Evolutionary conservation across 148 eudicot species (phyloP).

Genomic region (Persicaria maculosa): DNA sequence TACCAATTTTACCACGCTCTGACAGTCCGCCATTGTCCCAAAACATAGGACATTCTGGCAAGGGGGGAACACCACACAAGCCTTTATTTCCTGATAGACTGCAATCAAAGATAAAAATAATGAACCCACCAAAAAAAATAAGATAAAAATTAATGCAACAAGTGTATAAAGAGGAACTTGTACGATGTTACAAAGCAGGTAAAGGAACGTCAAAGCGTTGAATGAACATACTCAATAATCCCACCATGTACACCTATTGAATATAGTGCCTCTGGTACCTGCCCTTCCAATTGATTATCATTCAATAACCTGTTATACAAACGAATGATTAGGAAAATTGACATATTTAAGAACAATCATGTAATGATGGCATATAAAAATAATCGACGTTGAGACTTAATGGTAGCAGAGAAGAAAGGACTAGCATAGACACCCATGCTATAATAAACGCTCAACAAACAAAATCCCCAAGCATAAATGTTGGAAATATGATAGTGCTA

Average conservation of each 20-base stretch:
- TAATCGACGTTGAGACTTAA: no score
- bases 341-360: neutral
- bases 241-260: conserved; percentile 97
- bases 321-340: neutral
- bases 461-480: no score
- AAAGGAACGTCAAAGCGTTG: neutral
- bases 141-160: no score
- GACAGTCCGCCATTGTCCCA: conserved; percentile 56
- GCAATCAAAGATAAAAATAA: conserved; percentile 9
- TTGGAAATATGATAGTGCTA: no score
- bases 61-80: conserved; percentile 62
- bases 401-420: neutral
- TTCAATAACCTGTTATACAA: conserved; percentile 54
- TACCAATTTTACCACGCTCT: conserved; percentile 54
- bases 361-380: no score
- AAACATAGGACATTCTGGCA: conserved; percentile 67
- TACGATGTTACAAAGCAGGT: conserved; percentile 16
- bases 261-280: conserved; percentile 80
- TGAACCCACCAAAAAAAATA: no score
- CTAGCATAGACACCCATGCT: neutral
- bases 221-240: conserved; percentile 60
- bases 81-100: conserved; percentile 73
- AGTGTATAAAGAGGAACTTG: neutral
- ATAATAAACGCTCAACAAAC: neutral
- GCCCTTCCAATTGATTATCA: conserved; percentile 69